Conservation (phyloP, 2,329 filamentous ascomycete genomes). For the Samsoniella hepiali region DNA sequence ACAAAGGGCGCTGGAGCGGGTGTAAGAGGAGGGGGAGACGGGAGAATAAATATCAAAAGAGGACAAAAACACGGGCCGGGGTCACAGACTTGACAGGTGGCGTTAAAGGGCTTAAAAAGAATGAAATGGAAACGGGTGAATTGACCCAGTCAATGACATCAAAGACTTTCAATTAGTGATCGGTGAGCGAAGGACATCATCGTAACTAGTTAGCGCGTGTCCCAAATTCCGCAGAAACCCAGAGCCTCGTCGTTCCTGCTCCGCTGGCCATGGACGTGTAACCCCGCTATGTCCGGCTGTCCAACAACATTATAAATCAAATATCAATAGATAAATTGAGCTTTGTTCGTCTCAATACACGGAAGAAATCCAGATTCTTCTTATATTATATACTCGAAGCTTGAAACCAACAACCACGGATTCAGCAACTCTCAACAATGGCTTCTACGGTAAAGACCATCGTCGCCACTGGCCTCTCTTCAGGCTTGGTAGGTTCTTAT, state of each 20-base stretch:
- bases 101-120: too few species aligned
- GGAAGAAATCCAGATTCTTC: not conserved
- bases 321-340: too few species aligned
- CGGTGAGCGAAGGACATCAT: not conserved
- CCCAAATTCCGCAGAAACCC: not conserved
- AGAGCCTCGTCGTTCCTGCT: not conserved
- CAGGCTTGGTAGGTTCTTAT: conserved; percentile 42
- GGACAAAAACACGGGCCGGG: too few species aligned
- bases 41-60: too few species aligned
- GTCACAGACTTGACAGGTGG: too few species aligned
- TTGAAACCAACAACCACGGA: not conserved
- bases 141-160: not conserved
- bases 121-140: not conserved
- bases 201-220: not conserved
- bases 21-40: too few species aligned
- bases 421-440: not conserved
- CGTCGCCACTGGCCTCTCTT: conserved; percentile 49
- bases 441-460: conserved; percentile 41
- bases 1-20: conserved; percentile 7
- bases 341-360: not conserved
- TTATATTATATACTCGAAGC: too few species aligned
- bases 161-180: not conserved
- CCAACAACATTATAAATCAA: conserved; percentile 4
- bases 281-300: conserved; percentile 9
- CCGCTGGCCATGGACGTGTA: not conserved